These are phyloP conservation scores for Talaromyces sp. DNA, from an alignment of 2,329 filamentous ascomycete genomes.

Conservation along the genomic window DNA sequence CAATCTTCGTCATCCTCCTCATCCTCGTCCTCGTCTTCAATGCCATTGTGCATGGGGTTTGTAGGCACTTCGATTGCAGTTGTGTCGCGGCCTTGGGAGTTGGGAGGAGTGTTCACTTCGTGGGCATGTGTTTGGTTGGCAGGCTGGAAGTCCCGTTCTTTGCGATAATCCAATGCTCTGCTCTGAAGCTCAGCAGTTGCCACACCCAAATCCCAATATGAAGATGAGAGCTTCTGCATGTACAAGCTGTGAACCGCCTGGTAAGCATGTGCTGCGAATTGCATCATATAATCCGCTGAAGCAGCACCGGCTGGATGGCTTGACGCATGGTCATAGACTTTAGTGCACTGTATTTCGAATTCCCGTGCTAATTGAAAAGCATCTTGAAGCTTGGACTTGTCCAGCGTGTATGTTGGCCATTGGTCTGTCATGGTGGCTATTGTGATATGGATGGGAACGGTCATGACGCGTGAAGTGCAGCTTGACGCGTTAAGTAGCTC, in stretches of 20 bases:
- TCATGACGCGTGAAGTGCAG: too few relatives aligned
- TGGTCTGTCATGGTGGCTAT: conserved; percentile 8
- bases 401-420: conserved; percentile 12
- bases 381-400: conserved; percentile 4
- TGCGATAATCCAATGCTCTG: conserved; percentile 8
- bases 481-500: too few relatives aligned
- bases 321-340: conserved; percentile 11
- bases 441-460: background rate
- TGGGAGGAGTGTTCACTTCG: background rate
- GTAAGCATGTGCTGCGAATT: conserved; percentile 14
- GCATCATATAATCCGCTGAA: conserved; percentile 12
- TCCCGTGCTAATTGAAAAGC: conserved; percentile 4
- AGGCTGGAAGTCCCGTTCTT: background rate
- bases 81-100: background rate
- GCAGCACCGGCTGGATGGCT: conserved; percentile 4
- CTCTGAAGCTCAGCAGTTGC: conserved; percentile 9
- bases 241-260: conserved; percentile 15
- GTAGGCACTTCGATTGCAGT: too few relatives aligned
- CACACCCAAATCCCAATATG: conserved; percentile 5
- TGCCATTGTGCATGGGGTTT: too few relatives aligned
- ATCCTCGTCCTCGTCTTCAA: conserved; percentile 4
- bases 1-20: conserved; percentile 15
- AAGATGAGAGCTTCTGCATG: conserved; percentile 11
- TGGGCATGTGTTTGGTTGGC: background rate
- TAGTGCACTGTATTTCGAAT: conserved; percentile 15